Percentiles rank a stretch among this genome's conserved stretches.
Conservation (phyloP, 2,329 filamentous ascomycete genomes). For the Pestalotiopsis sp. region DNA sequence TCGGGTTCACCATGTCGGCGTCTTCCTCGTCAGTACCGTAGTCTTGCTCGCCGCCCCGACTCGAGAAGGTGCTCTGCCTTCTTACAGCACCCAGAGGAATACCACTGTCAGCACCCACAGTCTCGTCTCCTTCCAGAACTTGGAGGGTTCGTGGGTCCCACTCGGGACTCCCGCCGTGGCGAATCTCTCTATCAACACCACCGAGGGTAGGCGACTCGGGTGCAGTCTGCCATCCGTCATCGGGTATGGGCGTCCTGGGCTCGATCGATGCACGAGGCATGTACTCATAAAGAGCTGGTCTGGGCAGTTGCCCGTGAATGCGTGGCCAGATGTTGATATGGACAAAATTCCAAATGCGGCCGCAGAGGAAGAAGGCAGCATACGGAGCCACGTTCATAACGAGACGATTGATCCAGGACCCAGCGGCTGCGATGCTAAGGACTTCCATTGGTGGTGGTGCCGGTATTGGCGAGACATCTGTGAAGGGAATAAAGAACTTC, state of each 20-base stretch:
- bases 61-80: conserved; percentile 47
- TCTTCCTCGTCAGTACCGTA: conserved; percentile 59
- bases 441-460: conserved; percentile 43
- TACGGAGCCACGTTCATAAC: conserved; percentile 48
- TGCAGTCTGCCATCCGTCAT: conserved; percentile 19
- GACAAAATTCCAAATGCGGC: conserved; percentile 36
- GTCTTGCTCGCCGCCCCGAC: conserved; percentile 45
- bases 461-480: conserved; percentile 48
- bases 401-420: conserved; percentile 43
- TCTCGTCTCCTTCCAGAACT: conserved; percentile 30
- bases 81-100: conserved; percentile 34
- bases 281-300: conserved; percentile 20
- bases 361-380: conserved; percentile 44
- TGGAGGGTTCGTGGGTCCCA: conserved; percentile 21
- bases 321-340: conserved; percentile 36
- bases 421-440: conserved; percentile 37
- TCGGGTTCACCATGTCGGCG: conserved; percentile 53
- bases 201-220: conserved; percentile 33
- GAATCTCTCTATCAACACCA: conserved; percentile 29
- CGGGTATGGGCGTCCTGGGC: conserved; percentile 9
- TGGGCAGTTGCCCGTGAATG: conserved; percentile 41
- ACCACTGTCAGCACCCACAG: conserved; percentile 22
- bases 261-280: conserved; percentile 8
- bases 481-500: conserved; percentile 57
- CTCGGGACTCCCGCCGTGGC: conserved; percentile 22